Evolutionary conservation across 192 early-diverging fungal genomes (phyloP).

Genomic region (Podila horticola): DNA sequence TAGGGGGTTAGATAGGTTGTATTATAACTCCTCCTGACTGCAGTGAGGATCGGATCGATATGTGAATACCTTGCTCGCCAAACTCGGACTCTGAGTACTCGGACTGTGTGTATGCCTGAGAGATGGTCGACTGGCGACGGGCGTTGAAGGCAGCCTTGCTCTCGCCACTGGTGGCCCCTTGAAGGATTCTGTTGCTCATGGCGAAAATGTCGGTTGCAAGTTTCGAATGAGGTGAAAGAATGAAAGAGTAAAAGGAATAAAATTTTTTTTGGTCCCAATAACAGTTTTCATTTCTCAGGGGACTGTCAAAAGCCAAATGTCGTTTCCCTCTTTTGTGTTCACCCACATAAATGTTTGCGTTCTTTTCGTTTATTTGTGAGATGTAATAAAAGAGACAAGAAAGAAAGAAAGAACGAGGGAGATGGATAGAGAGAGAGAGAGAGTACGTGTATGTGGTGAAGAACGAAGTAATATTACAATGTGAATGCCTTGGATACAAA

Average conservation of each 20-base stretch:
- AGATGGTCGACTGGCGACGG: conserved; percentile 35
- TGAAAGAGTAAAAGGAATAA: neutral
- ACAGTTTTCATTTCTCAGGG: too few relatives aligned
- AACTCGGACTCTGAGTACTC: conserved; percentile 51
- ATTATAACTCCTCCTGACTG: neutral
- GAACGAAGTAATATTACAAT: too few relatives aligned
- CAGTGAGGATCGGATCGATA: neutral
- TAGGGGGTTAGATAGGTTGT: neutral
- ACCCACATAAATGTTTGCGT: too few relatives aligned
- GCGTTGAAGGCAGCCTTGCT: conserved; percentile 42
- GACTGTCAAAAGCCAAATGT: too few relatives aligned
- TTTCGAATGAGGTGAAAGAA: neutral
- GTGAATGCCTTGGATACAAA: neutral
- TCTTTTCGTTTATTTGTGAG: too few relatives aligned
- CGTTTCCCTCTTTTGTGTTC: too few relatives aligned
- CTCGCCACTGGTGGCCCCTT: conserved; percentile 26
- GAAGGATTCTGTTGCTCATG: conserved; percentile 45
- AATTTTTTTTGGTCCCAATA: neutral
- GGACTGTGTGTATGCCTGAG: conserved; percentile 51
- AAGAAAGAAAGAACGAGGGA: too few relatives aligned
- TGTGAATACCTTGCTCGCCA: conserved; percentile 37
- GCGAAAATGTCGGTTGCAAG: neutral
- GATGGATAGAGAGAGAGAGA: too few relatives aligned
- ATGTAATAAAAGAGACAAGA: too few relatives aligned
- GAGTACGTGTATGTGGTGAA: too few relatives aligned